Evolutionary conservation across 2,329 filamentous ascomycete genomes (phyloP).

Genomic region (Xylaria sp.): DNA sequence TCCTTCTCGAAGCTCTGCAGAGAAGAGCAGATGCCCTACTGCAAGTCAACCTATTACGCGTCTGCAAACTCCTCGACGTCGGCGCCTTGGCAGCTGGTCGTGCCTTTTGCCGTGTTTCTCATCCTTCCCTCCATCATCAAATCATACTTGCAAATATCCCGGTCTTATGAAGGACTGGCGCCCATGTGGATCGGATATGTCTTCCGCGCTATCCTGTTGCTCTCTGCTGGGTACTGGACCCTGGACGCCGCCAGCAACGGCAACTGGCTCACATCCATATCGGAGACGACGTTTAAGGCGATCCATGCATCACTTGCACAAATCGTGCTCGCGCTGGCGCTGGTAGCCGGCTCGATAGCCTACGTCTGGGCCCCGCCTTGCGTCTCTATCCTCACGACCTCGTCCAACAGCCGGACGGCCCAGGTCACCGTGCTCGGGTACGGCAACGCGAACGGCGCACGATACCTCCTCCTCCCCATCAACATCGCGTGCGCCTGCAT

Average conservation of each 20-base stretch:
- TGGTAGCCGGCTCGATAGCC: slow-evolving; percentile 84
- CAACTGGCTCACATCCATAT: slow-evolving; percentile 74
- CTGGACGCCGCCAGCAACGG: slow-evolving; percentile 89
- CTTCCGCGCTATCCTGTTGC: slow-evolving; percentile 78
- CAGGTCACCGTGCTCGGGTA: slow-evolving; percentile 87
- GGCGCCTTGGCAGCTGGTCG: slow-evolving; percentile 84
- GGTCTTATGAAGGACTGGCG: slow-evolving; percentile 88
- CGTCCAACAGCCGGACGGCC: slow-evolving; percentile 57
- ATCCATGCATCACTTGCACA: slow-evolving; percentile 82
- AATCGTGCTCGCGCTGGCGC: slow-evolving; percentile 78
- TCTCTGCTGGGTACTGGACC: slow-evolving; percentile 85
- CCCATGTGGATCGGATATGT: slow-evolving; percentile 84
- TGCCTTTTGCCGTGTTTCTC: slow-evolving; percentile 79
- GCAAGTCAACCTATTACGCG: slow-evolving; percentile 93
- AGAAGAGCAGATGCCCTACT: slow-evolving; percentile 98
- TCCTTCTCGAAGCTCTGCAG: slow-evolving; percentile 93
- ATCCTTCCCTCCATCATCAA: slow-evolving; percentile 79
- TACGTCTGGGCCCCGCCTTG: slow-evolving; percentile 89
- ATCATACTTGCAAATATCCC: slow-evolving; percentile 81
- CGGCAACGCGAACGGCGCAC: slow-evolving; percentile 89
- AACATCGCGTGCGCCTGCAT: slow-evolving; percentile 81
- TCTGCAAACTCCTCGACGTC: slow-evolving; percentile 93
- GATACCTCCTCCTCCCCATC: slow-evolving; percentile 84
- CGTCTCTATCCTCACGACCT: slow-evolving; percentile 73
- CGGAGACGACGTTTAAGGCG: slow-evolving; percentile 74